Evolutionary conservation across 352 stramenopile species (phyloP).

Genomic region (Pythium myriotylum): DNA sequence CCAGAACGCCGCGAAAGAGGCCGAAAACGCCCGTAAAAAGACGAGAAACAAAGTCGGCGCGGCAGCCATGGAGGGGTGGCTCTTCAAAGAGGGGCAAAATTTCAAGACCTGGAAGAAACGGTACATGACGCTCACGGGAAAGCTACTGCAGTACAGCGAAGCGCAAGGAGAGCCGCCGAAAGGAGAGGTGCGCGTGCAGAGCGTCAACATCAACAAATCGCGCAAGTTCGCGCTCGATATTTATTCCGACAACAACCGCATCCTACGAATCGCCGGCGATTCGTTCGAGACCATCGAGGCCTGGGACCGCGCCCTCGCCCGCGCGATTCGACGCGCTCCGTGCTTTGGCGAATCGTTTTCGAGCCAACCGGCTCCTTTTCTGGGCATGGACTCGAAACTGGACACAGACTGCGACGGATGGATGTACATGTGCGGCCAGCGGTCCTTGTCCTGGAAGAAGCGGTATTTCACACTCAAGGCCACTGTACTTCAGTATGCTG

Average conservation of each 20-base stretch:
- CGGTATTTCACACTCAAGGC: constrained; percentile 77
- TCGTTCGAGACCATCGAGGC: constrained; percentile 73
- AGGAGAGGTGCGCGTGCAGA: constrained; percentile 65
- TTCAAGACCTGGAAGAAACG: constrained; percentile 89
- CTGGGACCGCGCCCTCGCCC: constrained; percentile 66
- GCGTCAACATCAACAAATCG: constrained; percentile 68
- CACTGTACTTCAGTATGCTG: constrained; percentile 61
- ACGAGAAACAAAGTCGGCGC: neutral
- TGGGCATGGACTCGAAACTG: constrained; percentile 57
- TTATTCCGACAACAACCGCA: constrained; percentile 83
- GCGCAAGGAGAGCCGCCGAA: constrained; percentile 54
- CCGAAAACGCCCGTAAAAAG: neutral
- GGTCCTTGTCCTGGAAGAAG: constrained; percentile 64
- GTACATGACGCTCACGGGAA: constrained; percentile 72
- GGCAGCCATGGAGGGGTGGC: constrained; percentile 67
- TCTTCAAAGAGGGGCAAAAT: constrained; percentile 84
- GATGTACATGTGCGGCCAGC: constrained; percentile 69
- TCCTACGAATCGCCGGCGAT: constrained; percentile 66
- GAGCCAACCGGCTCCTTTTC: constrained; percentile 59
- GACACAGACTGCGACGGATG: constrained; percentile 66
- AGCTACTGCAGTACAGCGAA: constrained; percentile 69
- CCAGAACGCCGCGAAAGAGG: constrained; percentile 18
- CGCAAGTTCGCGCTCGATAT: constrained; percentile 76
- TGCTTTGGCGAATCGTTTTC: constrained; percentile 72
- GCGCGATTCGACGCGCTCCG: constrained; percentile 47